Evolutionary conservation across 495 filamentous ascomycete genomes (phyloP), one percentile per base, ranked within the genome.

Genomic region (Neurospora hispaniola): DNA sequence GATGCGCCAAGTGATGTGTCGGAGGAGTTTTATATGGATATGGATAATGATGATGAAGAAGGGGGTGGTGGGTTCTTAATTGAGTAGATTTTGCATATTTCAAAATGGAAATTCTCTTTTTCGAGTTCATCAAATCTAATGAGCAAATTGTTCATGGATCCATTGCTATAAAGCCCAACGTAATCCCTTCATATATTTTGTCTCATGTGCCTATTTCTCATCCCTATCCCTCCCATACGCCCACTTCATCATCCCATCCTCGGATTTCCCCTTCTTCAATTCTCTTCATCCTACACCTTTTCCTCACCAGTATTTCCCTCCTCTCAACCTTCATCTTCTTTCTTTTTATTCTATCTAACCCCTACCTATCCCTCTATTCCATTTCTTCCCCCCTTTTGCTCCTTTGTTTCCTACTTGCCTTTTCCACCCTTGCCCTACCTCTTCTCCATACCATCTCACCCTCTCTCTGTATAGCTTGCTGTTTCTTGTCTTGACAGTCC

Each of bases 41-140:
- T 78, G 76, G 73, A 62, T 46, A 73, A 73, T 27, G 81, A 74
- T 35, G 81, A 81, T 42, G 80, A 77, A 38, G 35, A 38, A 9
- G 79, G 79, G 20, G 81, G 78, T 10, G 83, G 82, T 40, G 81
- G 80, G 6, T 82, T 82, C 71, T 35, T 83, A 23, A 68, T 75
- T 70, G 77, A 80, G 66, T 78, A 78, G 70, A 39, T 18, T 39
- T 43, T 73, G 69, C 14, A 31, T 66, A 35, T 3, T 35, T 6
- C 6, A 3, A 4, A 2, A 7, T 16, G 3, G 6, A 35, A 9
- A 0, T 31, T 38, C 2, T 62, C 14, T 62, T 23, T 23, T 23
- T 23, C 23, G 23, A 23, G 23, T 23, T 23, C 23, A 23, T 23
- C 23, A 23, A 23, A 23, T 23, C 23, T 23, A 23, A 23, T 23